Base-by-base conservation (phyloP, 1,284 basidiomycete species). In the Mycena sp. region DNA sequence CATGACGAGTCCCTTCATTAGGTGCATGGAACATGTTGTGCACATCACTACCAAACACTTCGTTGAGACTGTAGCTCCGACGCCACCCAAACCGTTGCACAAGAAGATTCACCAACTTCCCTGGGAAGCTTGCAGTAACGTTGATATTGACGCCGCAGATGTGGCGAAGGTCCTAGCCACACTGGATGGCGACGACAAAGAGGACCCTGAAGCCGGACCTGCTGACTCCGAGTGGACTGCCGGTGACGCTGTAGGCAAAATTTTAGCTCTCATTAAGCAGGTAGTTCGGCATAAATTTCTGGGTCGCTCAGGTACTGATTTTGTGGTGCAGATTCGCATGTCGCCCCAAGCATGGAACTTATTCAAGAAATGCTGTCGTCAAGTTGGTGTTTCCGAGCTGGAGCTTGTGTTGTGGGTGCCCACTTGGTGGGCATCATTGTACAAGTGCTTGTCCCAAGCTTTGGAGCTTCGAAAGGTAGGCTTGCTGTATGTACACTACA, bases 231-330 rank as follows among this genome's bases (percentile, higher is more conserved):
- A 43, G 14, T 45, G 53, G 53, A 44, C 53, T 2, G 19, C 67
- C 32, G 71, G 68, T 19, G 70, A 73, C 57, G 49, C 55, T 10
- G 46, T 74, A n/a, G n/a, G n/a, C n/a, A n/a, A n/a, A n/a, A n/a
- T n/a, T n/a, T n/a, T n/a, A n/a, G n/a, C n/a, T n/a, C 58, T 73
- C 19, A 63, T 73, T 23, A 72, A 67, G 26, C 71, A 72, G 63
- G 72, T 72, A 58, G 38, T n/a, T 26, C 41, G n/a, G 30, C 19
- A 16, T 25, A n/a, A 38, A 19, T 52, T 45, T 40, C 45, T 6
- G 58, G 56, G 25, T 29, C 10, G 30, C 12, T 48, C 57, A 53
- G 48, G 46, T 16, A 28, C 44, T 67, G 28, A 48, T 54, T 30
- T 21, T 41, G 32, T 28, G 44, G 43, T 61, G 35, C 45, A 73